Percentiles rank a stretch among this genome's conserved stretches.
Conservation (phyloP, 352 stramenopile species). For the Globisporangium megalacanthum region DNA sequence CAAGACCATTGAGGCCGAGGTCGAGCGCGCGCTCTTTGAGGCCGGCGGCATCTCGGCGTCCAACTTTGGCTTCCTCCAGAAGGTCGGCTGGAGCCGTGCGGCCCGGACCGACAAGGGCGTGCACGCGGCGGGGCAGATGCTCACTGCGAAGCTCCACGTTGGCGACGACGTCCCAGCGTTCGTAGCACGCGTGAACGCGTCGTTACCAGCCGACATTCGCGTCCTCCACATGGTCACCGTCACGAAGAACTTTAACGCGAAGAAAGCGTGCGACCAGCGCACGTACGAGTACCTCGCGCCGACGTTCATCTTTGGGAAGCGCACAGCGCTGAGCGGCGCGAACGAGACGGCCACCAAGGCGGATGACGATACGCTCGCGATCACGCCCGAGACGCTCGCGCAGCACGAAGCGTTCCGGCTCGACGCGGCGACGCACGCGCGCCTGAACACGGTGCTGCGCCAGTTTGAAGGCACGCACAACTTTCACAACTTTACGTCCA, state of each 20-base stretch:
- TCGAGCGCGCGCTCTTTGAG: constrained; percentile 85
- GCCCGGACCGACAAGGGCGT: constrained; percentile 90
- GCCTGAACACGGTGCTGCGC: constrained; percentile 49
- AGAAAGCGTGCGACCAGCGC: constrained; percentile 83
- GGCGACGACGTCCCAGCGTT: constrained; percentile 66
- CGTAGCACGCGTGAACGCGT: constrained; percentile 59
- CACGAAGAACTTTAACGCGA: constrained; percentile 91
- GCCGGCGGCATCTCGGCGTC: constrained; percentile 79
- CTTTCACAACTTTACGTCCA: constrained; percentile 97
- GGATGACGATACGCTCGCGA: constrained; percentile 19
- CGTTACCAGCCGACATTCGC: constrained; percentile 77
- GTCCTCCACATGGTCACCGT: constrained; percentile 79
- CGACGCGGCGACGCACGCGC: constrained; percentile 36
- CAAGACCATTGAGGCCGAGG: constrained; percentile 86
- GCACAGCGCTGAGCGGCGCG: constrained; percentile 1
- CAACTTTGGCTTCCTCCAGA: constrained; percentile 90
- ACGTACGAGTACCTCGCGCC: constrained; percentile 90
- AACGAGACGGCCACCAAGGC: not conserved
- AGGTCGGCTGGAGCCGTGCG: constrained; percentile 87
- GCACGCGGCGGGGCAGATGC: constrained; percentile 79
- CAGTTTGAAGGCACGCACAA: constrained; percentile 88
- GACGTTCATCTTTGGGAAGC: constrained; percentile 81
- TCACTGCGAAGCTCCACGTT: constrained; percentile 84
- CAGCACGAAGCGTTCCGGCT: constrained; percentile 74
- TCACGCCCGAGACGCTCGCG: constrained; percentile 55